phyloP scores from a whole-genome alignment of 306 rosid genomes.

The Castanea sativa region DNA sequence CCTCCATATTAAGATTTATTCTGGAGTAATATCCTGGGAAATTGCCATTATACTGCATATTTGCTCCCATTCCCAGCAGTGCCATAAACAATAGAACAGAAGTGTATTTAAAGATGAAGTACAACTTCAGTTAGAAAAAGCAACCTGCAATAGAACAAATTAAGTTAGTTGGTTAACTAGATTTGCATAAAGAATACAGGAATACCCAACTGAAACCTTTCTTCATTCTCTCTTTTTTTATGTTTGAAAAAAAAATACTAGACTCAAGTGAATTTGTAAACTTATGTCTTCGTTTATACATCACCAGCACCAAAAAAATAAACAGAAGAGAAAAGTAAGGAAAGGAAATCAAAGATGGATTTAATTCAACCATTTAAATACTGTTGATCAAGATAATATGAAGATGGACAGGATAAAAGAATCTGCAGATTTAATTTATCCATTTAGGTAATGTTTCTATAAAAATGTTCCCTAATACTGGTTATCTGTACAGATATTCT shows the following conservation, averaged over 20 bases:
- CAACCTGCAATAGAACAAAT: conserved; percentile 30
- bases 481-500: neutral
- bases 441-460: neutral
- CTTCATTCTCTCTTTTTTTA: neutral
- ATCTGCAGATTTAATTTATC: neutral
- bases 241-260: too few species aligned
- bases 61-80: conserved; percentile 44
- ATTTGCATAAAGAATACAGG: neutral
- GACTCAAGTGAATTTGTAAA: neutral
- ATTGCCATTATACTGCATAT: conserved; percentile 36
- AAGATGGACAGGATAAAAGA: neutral
- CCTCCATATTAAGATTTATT: conserved; percentile 28
- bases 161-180: neutral
- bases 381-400: neutral
- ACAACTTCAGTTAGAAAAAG: conserved; percentile 21
- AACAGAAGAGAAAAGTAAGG: neutral
- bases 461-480: neutral
- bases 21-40: conserved; percentile 29
- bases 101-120: conserved; percentile 21
- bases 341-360: neutral
- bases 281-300: neutral
- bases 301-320: neutral
- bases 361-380: neutral
- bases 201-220: neutral
- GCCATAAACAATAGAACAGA: conserved; percentile 33